Conservation (phyloP, 768 basidiomycete genomes). For the Tephrocybe rancida region DNA sequence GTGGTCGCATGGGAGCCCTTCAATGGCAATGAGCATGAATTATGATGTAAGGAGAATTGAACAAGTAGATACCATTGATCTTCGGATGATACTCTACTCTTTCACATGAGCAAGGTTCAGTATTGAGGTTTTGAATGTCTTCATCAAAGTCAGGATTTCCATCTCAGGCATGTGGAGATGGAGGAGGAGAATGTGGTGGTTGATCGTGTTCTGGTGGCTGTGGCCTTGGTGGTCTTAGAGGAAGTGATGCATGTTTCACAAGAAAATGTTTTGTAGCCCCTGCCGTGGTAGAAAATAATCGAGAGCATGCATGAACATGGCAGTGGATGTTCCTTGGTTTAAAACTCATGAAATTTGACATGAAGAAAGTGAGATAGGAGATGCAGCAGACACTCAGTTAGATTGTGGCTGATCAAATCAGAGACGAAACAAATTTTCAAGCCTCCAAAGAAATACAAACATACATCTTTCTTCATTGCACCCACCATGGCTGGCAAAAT, state of each 20-base stretch:
- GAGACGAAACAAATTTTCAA: background rate
- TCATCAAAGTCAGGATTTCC: background rate
- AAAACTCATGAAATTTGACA: background rate
- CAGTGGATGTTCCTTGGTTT: too few species aligned
- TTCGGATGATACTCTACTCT: background rate
- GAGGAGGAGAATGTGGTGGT: too few species aligned
- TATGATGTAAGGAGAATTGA: background rate
- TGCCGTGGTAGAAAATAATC: too few species aligned
- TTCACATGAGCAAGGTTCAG: background rate
- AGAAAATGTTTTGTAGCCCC: too few species aligned
- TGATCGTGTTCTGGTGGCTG: too few species aligned
- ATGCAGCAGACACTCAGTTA: too few species aligned
- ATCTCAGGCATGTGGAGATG: background rate
- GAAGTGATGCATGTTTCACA: too few species aligned
- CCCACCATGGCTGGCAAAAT: background rate
- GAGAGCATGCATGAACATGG: too few species aligned
- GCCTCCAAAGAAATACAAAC: background rate
- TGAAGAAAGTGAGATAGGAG: background rate
- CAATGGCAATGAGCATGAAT: background rate
- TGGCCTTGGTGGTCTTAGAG: too few species aligned
- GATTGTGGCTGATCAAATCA: too few species aligned
- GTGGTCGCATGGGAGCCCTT: constrained; percentile 4
- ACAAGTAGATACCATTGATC: background rate
- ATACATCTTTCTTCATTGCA: background rate
- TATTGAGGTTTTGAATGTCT: background rate